A percentile compares a stretch with the other conserved stretches of the same genome.
Evolutionary conservation across 192 early-diverging fungal species (phyloP).

Genomic region (Umbelopsis isabellina): DNA sequence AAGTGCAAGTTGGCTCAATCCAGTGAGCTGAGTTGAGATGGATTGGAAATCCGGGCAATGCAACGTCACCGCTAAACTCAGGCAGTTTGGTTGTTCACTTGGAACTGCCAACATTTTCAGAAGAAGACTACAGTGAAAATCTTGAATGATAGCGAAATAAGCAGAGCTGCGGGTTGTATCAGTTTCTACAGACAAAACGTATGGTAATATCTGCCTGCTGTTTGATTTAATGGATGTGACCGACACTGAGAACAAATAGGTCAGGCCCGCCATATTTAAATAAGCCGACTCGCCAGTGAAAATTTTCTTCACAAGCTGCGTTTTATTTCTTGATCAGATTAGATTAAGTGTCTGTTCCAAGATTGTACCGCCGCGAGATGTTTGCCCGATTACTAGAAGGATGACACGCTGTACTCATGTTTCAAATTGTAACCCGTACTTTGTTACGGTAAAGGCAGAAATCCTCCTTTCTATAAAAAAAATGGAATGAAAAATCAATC

Average conservation of each 20-base stretch:
- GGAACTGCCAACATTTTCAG: neutral
- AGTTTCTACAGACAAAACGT: neutral
- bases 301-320: slow-evolving; percentile 8
- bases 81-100: neutral
- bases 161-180: too few relatives aligned
- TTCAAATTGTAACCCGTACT: too few relatives aligned
- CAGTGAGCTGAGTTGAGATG: neutral
- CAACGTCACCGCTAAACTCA: neutral
- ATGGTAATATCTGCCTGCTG: neutral
- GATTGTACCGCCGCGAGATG: slow-evolving; percentile 17
- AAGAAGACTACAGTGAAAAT: neutral
- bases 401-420: too few relatives aligned
- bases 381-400: neutral
- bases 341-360: slow-evolving; percentile 6
- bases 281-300: neutral
- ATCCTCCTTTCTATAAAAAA: too few relatives aligned
- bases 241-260: too few relatives aligned
- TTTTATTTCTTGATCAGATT: slow-evolving; percentile 24
- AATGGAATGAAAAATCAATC: too few relatives aligned
- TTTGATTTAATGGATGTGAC: neutral
- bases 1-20: too few relatives aligned
- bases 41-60: slow-evolving; percentile 1
- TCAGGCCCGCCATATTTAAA: neutral
- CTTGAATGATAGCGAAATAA: too few relatives aligned
- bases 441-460: too few relatives aligned